Conservation (phyloP, 2,329 filamentous ascomycete species). For the Aspergillus versicolor region DNA sequence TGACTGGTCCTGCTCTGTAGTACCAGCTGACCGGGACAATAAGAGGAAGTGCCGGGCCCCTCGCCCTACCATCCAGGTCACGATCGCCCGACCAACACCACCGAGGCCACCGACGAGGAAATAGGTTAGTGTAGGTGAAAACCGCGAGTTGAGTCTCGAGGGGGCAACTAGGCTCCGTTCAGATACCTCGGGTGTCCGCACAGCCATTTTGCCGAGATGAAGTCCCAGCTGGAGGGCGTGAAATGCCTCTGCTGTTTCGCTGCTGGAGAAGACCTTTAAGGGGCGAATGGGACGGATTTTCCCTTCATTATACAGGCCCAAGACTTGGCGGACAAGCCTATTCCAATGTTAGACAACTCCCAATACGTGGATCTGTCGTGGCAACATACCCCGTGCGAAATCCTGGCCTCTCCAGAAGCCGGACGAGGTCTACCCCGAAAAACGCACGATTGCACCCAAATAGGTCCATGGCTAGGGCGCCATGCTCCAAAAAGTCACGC, state of each 20-base stretch:
- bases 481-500: conserved; percentile 22
- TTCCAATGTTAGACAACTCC: too few species aligned
- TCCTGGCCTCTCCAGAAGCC: conserved; percentile 11
- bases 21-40: conserved; percentile 6
- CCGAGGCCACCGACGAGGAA: conserved; percentile 17
- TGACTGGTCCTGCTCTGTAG: neutral
- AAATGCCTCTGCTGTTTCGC: too few species aligned
- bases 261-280: too few species aligned
- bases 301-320: too few species aligned
- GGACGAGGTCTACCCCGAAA: conserved; percentile 24
- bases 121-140: conserved; percentile 7
- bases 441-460: conserved; percentile 25
- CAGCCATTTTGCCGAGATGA: conserved; percentile 29
- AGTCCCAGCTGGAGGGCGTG: too few species aligned
- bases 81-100: conserved; percentile 14
- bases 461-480: conserved; percentile 23
- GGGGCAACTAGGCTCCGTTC: neutral
- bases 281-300: too few species aligned
- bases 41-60: conserved; percentile 13
- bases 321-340: too few species aligned
- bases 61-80: conserved; percentile 13
- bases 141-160: neutral
- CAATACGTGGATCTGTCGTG: too few species aligned
- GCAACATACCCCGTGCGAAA: too few species aligned
- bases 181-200: conserved; percentile 11